phyloP scores from a whole-genome alignment of 73 alveolate species.

The Blepharisma stoltei region DNA sequence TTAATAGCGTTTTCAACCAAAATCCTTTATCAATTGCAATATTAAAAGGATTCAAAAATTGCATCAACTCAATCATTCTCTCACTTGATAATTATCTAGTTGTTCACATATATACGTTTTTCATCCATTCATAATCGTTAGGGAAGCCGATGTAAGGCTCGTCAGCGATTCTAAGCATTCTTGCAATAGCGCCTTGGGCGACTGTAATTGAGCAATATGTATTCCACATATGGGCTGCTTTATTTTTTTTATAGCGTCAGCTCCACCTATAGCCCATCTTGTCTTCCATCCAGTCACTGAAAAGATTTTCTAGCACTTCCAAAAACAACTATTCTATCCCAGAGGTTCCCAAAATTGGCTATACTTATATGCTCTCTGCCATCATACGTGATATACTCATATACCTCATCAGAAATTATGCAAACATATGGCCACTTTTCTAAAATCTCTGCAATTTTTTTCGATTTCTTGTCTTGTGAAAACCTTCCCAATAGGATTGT shows the following conservation, averaged over 20 bases:
- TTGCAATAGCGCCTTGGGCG: conserved; percentile 51
- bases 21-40: conserved; percentile 16
- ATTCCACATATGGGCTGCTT: conserved; percentile 45
- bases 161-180: conserved; percentile 23
- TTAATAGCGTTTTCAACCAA: background rate
- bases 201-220: conserved; percentile 53
- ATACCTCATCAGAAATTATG: conserved; percentile 83
- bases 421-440: conserved; percentile 59
- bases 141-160: conserved; percentile 32
- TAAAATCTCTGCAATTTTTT: conserved; percentile 59
- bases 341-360: conserved; percentile 63
- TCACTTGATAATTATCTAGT: too few relatives aligned
- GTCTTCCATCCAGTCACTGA: conserved; percentile 86
- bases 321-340: conserved; percentile 72
- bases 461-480: conserved; percentile 66
- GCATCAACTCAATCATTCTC: background rate
- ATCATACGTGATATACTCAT: conserved; percentile 76
- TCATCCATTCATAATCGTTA: conserved; percentile 39
- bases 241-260: conserved; percentile 50
- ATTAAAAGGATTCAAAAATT: background rate
- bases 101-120: conserved; percentile 43
- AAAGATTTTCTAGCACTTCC: conserved; percentile 73
- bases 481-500: conserved; percentile 87
- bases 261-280: conserved; percentile 86
- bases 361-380: conserved; percentile 43